Percentiles rank a stretch among this genome's conserved stretches.
phyloP scores from a whole-genome alignment of 768 basidiomycete species.

The Omphalotus guepiniiformis region DNA sequence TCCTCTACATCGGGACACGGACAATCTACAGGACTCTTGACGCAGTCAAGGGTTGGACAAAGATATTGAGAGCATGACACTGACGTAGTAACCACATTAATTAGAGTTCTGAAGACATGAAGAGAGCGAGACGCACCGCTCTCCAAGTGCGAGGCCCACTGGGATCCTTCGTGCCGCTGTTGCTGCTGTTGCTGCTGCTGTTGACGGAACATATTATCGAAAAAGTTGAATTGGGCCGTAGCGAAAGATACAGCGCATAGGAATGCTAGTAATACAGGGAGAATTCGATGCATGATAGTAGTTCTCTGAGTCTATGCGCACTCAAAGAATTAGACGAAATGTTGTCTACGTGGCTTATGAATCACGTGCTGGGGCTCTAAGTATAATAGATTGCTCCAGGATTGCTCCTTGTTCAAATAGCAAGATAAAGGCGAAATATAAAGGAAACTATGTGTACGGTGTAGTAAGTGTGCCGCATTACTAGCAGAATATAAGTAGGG shows the following conservation, averaged over 20 bases:
- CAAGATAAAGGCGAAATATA: too few species aligned
- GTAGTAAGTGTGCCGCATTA: too few species aligned
- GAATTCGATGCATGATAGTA: conserved; percentile 7
- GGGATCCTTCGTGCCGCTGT: conserved; percentile 47
- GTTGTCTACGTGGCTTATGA: too few species aligned
- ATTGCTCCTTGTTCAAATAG: too few species aligned
- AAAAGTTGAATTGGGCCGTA: conserved; percentile 73
- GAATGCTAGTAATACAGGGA: conserved; percentile 2
- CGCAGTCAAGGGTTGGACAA: conserved; percentile 72
- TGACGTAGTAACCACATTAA: conserved; percentile 26
- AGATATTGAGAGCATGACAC: conserved; percentile 73
- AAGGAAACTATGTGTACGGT: too few species aligned
- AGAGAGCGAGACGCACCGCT: conserved; percentile 39
- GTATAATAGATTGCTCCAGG: too few species aligned
- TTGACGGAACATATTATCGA: conserved; percentile 71
- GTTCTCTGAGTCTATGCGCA: too few species aligned
- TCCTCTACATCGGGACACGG: conserved; percentile 78
- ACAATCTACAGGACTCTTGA: conserved; percentile 56
- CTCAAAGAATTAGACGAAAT: too few species aligned
- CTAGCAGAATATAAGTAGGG: too few species aligned
- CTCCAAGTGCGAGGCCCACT: conserved; percentile 66
- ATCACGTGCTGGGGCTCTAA: too few species aligned
- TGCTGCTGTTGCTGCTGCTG: conserved; percentile 59
- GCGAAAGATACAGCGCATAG: conserved; percentile 19
- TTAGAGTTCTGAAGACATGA: background rate